Percentiles rank a stretch among this genome's conserved stretches.
Evolutionary conservation across 2,329 filamentous ascomycete species (phyloP).

Genomic region (Penicillium sp.): DNA sequence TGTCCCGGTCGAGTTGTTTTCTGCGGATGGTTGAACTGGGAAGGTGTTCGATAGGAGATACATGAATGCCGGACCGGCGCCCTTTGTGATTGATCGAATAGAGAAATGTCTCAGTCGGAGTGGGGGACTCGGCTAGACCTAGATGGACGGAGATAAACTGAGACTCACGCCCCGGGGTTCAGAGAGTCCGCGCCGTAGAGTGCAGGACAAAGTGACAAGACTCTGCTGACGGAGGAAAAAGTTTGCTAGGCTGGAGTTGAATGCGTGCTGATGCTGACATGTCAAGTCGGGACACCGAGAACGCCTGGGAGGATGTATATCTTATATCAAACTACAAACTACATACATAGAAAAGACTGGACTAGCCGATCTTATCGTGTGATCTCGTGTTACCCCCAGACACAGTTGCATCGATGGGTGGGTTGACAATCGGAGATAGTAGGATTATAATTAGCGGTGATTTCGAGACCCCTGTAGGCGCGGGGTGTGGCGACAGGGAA

Average conservation of each 20-base stretch:
- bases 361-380: neutral
- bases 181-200: neutral
- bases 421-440: neutral
- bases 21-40: neutral
- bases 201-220: neutral
- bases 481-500: neutral
- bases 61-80: neutral
- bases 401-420: neutral
- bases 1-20: neutral
- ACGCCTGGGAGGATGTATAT: too few relatives aligned
- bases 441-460: neutral
- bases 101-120: neutral
- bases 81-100: neutral
- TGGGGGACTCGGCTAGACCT: neutral
- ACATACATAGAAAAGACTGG: neutral
- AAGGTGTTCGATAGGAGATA: neutral
- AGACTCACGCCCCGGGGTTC: neutral
- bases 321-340: neutral
- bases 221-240: neutral
- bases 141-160: neutral
- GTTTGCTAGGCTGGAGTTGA: neutral
- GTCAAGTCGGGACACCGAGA: neutral
- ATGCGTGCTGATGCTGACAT: neutral
- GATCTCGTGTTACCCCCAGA: neutral
- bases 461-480: neutral